A percentile compares a stretch with the other conserved stretches of the same genome.
These are phyloP conservation scores for Nothophoma quercina DNA, from an alignment of 2,329 filamentous ascomycete genomes.

Conservation along the genomic window DNA sequence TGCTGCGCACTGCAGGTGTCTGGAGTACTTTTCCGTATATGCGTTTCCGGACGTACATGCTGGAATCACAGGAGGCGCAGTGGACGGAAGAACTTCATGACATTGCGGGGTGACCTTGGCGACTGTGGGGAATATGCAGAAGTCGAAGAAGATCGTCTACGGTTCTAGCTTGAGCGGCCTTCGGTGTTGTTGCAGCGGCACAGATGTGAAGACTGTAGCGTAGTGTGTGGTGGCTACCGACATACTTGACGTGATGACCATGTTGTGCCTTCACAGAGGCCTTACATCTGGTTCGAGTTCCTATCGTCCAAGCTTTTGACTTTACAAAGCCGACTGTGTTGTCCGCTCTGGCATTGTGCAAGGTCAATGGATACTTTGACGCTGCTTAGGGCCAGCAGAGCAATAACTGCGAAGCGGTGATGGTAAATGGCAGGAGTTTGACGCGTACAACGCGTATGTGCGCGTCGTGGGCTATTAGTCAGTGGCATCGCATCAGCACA, in stretches of 20 bases:
- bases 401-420: background rate
- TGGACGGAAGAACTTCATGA: constrained; percentile 12
- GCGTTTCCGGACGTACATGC: constrained; percentile 1
- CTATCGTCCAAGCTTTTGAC: too few species aligned
- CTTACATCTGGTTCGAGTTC: too few species aligned
- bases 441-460: background rate
- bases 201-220: background rate
- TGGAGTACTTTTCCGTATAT: constrained; percentile 12
- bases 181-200: too few species aligned
- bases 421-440: background rate
- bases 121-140: constrained; percentile 1
- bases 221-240: too few species aligned
- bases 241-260: too few species aligned
- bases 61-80: background rate
- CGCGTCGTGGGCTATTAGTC: background rate
- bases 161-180: too few species aligned
- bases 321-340: too few species aligned
- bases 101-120: constrained; percentile 13
- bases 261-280: too few species aligned
- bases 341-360: too few species aligned
- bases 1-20: background rate
- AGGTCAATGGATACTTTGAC: too few species aligned
- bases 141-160: background rate
- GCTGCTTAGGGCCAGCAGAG: too few species aligned
- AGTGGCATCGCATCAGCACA: background rate